Percentiles rank a stretch among this genome's conserved stretches.
Conservation (phyloP, 495 filamentous ascomycete species). For the Daldinia grandis region DNA sequence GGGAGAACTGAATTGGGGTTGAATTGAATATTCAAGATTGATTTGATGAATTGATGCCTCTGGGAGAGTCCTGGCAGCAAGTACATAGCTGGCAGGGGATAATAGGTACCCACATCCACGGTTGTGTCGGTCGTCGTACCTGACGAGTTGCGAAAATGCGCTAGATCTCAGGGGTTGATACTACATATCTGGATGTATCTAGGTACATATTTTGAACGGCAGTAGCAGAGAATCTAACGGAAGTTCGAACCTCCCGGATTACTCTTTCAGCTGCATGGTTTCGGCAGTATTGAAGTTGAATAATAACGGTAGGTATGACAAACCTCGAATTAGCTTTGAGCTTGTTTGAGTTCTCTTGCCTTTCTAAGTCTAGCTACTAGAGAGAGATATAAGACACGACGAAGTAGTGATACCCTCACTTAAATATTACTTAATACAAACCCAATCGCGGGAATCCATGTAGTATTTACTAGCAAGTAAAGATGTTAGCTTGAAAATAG, state of each 20-base stretch:
- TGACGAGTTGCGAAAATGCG: slow-evolving; percentile 50
- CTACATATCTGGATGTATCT: not conserved
- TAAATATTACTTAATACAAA: not conserved
- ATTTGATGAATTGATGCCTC: slow-evolving; percentile 32
- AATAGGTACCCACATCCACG: slow-evolving; percentile 13
- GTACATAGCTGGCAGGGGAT: slow-evolving; percentile 11
- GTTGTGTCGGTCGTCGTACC: slow-evolving; percentile 17
- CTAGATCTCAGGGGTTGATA: slow-evolving; percentile 45
- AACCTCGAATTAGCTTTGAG: not conserved
- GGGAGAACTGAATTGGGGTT: slow-evolving; percentile 20
- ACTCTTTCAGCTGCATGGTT: not conserved
- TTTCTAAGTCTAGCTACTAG: not conserved
- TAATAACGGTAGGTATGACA: not conserved
- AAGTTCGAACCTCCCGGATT: not conserved
- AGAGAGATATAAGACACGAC: not conserved
- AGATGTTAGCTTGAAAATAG: not conserved
- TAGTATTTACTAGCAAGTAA: not conserved
- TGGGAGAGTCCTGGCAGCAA: not conserved
- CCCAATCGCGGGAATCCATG: not conserved
- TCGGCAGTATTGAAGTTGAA: not conserved
- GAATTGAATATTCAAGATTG: slow-evolving; percentile 34
- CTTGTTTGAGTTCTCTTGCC: not conserved
- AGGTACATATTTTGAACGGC: not conserved
- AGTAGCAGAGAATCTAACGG: not conserved
- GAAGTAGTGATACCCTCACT: not conserved